Percentiles rank a stretch among this genome's conserved stretches.
Evolutionary conservation across 257 asterid species (phyloP).

Genomic region (Salvia hispanica): DNA sequence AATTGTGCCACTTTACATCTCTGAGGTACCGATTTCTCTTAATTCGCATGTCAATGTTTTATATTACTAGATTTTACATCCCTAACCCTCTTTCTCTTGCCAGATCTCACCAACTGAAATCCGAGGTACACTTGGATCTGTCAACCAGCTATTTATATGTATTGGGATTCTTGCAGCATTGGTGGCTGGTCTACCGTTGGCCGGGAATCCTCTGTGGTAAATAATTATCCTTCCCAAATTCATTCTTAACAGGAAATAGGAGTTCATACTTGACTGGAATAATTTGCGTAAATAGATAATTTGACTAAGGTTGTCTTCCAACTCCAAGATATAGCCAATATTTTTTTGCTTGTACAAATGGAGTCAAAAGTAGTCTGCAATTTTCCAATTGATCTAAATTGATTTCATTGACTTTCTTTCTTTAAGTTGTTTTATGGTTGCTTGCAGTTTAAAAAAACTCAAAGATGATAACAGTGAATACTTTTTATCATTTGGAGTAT

Average conservation of each 20-base stretch:
- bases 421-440: neutral
- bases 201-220: conserved; percentile 87
- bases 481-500: neutral
- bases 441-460: neutral
- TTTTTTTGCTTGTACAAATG: neutral
- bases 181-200: conserved; percentile 93
- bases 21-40: conserved; percentile 62
- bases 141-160: conserved; percentile 88
- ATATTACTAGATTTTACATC: conserved; percentile 24
- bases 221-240: conserved; percentile 23
- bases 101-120: conserved; percentile 96
- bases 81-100: conserved; percentile 33
- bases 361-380: conserved; percentile 15
- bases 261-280: conserved; percentile 1
- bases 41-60: conserved; percentile 5
- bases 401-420: neutral
- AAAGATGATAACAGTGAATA: neutral
- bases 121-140: conserved; percentile 93
- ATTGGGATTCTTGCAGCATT: conserved; percentile 90
- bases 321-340: neutral
- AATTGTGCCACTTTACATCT: conserved; percentile 95
- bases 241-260: conserved; percentile 14
- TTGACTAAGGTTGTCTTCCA: neutral
- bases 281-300: neutral
- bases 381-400: neutral